These are phyloP conservation scores for Hsuehochloa calcarea DNA, from an alignment of 176 grass and related monocot genomes.

Conservation along the genomic window DNA sequence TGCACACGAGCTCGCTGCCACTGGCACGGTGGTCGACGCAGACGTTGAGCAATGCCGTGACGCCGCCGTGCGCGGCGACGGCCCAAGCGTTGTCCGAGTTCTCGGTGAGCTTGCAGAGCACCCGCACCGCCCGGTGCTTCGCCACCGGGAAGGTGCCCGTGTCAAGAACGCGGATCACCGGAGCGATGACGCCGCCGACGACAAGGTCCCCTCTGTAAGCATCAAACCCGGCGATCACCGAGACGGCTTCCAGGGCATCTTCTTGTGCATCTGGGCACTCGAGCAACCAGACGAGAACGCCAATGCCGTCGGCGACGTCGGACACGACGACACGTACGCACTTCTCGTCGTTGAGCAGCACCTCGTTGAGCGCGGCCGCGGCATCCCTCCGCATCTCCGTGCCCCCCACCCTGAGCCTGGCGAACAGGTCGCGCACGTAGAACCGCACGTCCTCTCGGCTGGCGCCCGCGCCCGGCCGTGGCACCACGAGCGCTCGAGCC, in stretches of 20 bases:
- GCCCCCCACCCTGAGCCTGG: constrained; percentile 53
- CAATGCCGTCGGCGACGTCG: constrained; percentile 55
- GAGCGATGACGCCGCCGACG: constrained; percentile 50
- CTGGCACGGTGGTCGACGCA: constrained; percentile 37
- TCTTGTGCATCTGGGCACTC: constrained; percentile 52
- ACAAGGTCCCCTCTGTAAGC: constrained; percentile 53
- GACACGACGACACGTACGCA: constrained; percentile 51
- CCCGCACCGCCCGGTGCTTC: constrained; percentile 57
- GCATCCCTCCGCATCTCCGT: constrained; percentile 57
- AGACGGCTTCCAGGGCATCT: constrained; percentile 55
- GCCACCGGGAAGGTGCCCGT: neutral
- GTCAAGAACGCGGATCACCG: constrained; percentile 59
- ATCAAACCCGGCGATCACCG: constrained; percentile 51
- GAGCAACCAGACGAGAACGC: constrained; percentile 57
- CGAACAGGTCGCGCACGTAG: constrained; percentile 80
- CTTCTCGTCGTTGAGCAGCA: constrained; percentile 58
- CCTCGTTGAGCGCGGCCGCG: constrained; percentile 48
- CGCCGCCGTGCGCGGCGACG: constrained; percentile 83
- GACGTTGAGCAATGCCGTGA: constrained; percentile 56
- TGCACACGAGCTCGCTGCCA: constrained; percentile 43
- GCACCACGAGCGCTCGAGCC: constrained; percentile 55
- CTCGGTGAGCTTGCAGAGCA: constrained; percentile 73
- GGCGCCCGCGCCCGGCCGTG: constrained; percentile 50
- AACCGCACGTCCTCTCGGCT: constrained; percentile 74
- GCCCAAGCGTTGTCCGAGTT: constrained; percentile 93